Base-by-base conservation (phyloP, 306 rosid genomes). In the Fagus crenata region DNA sequence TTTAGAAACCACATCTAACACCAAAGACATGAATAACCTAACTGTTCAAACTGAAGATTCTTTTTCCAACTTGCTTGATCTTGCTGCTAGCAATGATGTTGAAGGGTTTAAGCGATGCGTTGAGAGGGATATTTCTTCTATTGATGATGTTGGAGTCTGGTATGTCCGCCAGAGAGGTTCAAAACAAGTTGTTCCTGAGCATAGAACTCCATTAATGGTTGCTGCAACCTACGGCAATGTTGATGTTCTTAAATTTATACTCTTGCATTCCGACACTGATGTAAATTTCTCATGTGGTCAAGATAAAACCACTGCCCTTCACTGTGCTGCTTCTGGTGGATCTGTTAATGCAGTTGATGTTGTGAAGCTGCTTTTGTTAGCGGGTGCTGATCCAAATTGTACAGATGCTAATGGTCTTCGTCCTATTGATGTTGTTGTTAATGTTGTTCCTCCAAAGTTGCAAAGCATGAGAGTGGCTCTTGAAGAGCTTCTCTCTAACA, bases 291-390 rank as follows among this genome's bases (percentile, higher is more conserved):
- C 92, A 1, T 88, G 97, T 17, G 90, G 96, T 41, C 11, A 77
- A 7, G 91, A 84, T 78, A 84, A 86, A 75, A 91, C 87, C 82
- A 93, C 98, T 64, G 96, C 97, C 40, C 98, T 93, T 84, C 98
- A 91, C 64, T 93, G 97, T 86, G 98, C 97, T 84, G 90, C 97
- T 14, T 89, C 93, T 1, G 87, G 98, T 17, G 98, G 98, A 39
- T 88, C 98, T 13, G 43, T 78, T 58, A 83, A 91, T 49, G 93
- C 87, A 0, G 77, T 83, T 75, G 92, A 82, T 58, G 83, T 78
- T 71, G 85, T 93, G 2, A 89, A 88, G 83, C 80, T 93, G 60
- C 98, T 93, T 78, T 39, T 93, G 60, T 79, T 87, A 3, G 84
- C 89, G 49, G 97, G 98, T 71, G 97, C 97, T 73, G 86, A 91